A percentile compares a stretch with the other conserved stretches of the same genome.
phyloP scores from a whole-genome alignment of 2,329 filamentous ascomycete species.

The Coniella vitis region DNA sequence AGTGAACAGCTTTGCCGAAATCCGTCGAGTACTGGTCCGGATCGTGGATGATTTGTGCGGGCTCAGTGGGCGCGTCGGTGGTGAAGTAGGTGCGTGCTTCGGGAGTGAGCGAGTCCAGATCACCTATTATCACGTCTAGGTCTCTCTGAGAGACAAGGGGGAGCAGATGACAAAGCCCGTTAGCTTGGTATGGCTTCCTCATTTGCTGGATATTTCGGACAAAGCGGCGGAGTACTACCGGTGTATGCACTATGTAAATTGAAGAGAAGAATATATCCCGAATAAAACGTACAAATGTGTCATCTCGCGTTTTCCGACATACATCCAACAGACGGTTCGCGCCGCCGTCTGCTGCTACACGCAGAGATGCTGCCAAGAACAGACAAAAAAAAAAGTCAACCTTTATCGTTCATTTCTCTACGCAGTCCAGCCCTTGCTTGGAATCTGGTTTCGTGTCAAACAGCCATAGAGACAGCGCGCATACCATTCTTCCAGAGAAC shows the following conservation, averaged over 20 bases:
- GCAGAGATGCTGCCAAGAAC: conserved; percentile 47
- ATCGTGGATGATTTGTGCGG: conserved; percentile 59
- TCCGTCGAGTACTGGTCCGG: conserved; percentile 85
- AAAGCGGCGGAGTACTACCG: too few relatives aligned
- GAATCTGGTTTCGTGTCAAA: too few relatives aligned
- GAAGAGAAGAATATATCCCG: neutral
- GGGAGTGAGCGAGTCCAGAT: conserved; percentile 74
- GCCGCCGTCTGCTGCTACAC: conserved; percentile 84
- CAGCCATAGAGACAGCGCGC: neutral
- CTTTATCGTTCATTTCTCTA: too few relatives aligned
- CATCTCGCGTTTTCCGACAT: conserved; percentile 12
- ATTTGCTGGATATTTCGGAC: too few relatives aligned
- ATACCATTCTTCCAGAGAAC: conserved; percentile 43
- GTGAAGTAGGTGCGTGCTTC: conserved; percentile 61
- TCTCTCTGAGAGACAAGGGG: conserved; percentile 39
- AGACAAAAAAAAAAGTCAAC: neutral
- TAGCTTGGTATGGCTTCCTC: neutral
- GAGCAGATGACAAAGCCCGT: neutral
- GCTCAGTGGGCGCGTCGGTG: conserved; percentile 35
- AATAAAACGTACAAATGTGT: conserved; percentile 29
- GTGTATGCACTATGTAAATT: neutral
- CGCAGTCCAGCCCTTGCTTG: neutral
- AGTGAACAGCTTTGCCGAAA: conserved; percentile 73
- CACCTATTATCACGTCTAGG: conserved; percentile 73
- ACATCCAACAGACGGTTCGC: conserved; percentile 65